phyloP scores from a whole-genome alignment of 441 rosid species.

The Erysimum pusillum region DNA sequence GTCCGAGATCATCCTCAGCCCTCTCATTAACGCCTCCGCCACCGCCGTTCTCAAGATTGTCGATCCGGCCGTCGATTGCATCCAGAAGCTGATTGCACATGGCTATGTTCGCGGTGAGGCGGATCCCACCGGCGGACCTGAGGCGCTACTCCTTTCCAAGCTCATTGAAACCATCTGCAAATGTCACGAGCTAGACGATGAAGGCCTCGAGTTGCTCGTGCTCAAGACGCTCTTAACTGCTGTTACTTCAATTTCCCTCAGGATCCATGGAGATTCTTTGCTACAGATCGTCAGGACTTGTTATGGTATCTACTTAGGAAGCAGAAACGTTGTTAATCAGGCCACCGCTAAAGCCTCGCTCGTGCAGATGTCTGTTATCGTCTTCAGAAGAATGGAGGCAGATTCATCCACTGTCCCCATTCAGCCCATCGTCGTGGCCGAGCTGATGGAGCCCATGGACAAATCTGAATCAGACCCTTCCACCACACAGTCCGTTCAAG shows the following conservation, averaged over 20 bases:
- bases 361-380: conserved; percentile 95
- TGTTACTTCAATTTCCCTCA: conserved; percentile 82
- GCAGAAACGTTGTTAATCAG: conserved; percentile 91
- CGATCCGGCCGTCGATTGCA: conserved; percentile 89
- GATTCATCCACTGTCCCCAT: conserved; percentile 93
- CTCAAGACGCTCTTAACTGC: conserved; percentile 87
- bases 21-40: conserved; percentile 77
- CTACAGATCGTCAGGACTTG: conserved; percentile 91
- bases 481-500: conserved; percentile 92
- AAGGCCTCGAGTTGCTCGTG: conserved; percentile 74
- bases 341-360: conserved; percentile 95
- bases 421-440: conserved; percentile 98
- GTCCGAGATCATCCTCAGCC: conserved; percentile 83
- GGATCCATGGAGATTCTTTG: conserved; percentile 95
- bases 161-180: conserved; percentile 84
- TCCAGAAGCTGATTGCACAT: conserved; percentile 85
- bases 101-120: conserved; percentile 97
- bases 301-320: conserved; percentile 89
- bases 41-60: conserved; percentile 83
- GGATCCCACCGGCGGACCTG: conserved; percentile 79
- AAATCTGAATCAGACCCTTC: conserved; percentile 88
- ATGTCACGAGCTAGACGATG: conserved; percentile 88
- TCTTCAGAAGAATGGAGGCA: conserved; percentile 98
- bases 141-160: conserved; percentile 70
- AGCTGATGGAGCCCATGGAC: conserved; percentile 89